Evolutionary conservation across 345 rosid genomes (phyloP).

Genomic region (Acer campestre): DNA sequence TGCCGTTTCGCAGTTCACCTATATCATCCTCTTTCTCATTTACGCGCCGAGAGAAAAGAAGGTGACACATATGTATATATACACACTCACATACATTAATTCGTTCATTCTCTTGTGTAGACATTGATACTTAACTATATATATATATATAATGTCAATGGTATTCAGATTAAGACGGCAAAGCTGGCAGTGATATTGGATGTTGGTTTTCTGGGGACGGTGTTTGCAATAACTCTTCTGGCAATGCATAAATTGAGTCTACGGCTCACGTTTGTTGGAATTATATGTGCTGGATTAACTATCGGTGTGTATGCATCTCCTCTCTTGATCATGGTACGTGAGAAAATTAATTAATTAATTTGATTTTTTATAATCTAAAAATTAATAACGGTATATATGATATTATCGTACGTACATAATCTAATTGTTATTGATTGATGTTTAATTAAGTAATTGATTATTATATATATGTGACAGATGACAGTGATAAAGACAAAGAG

Average conservation of each 20-base stretch:
- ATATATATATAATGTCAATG: not conserved
- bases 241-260: slow-evolving; percentile 38
- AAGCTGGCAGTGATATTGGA: slow-evolving; percentile 42
- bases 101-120: not conserved
- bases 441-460: not conserved
- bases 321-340: slow-evolving; percentile 42
- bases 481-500: slow-evolving; percentile 34
- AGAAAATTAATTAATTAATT: not conserved
- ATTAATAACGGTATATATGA: too few relatives aligned
- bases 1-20: slow-evolving; percentile 41
- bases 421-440: not conserved
- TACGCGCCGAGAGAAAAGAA: slow-evolving; percentile 48
- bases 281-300: slow-evolving; percentile 48
- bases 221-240: slow-evolving; percentile 42
- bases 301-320: slow-evolving; percentile 70
- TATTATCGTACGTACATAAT: too few relatives aligned
- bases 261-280: slow-evolving; percentile 47
- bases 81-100: not conserved
- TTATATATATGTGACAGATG: slow-evolving; percentile 23
- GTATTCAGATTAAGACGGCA: slow-evolving; percentile 44
- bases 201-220: slow-evolving; percentile 53
- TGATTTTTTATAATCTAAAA: too few relatives aligned
- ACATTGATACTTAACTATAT: too few relatives aligned
- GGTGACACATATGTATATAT: slow-evolving; percentile 26
- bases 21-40: slow-evolving; percentile 48